Evolutionary conservation across 768 basidiomycete species (phyloP).

Genomic region (Leucogyrophana mollusca): DNA sequence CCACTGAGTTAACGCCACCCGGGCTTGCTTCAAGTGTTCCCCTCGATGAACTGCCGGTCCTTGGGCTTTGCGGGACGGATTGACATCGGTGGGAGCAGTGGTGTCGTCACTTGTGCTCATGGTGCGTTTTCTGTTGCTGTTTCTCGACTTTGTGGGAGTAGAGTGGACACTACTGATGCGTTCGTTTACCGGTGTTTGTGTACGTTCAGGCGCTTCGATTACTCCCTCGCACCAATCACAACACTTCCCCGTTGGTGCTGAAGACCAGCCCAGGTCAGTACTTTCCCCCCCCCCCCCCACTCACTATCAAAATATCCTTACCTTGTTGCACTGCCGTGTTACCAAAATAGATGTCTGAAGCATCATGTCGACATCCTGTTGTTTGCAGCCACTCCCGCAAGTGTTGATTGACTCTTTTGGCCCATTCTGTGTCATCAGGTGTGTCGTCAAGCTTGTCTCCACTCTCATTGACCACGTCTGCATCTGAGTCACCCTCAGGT

Average conservation of each 20-base stretch:
- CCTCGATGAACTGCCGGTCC: too few species aligned
- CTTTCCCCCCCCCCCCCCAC: too few species aligned
- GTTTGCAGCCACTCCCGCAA: slow-evolving; percentile 28
- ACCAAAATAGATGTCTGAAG: slow-evolving; percentile 29
- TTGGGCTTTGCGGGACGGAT: slow-evolving; percentile 8
- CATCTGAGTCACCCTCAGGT: neutral
- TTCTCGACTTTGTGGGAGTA: slow-evolving; percentile 2
- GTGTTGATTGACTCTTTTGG: too few species aligned
- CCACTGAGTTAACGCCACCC: slow-evolving; percentile 1
- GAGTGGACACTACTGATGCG: neutral
- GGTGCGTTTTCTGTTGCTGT: slow-evolving; percentile 18
- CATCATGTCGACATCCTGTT: slow-evolving; percentile 22
- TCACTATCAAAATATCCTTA: too few species aligned
- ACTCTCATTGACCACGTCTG: neutral
- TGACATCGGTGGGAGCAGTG: slow-evolving; percentile 4
- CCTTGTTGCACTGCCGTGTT: slow-evolving; percentile 16
- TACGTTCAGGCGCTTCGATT: neutral
- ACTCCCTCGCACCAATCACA: slow-evolving; percentile 14
- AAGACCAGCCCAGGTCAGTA: neutral
- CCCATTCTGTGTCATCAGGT: too few species aligned
- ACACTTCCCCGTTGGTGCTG: slow-evolving; percentile 16
- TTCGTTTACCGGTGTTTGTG: neutral
- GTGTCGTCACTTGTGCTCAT: slow-evolving; percentile 11
- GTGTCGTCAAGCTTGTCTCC: too few species aligned
- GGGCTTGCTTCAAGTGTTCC: neutral